Base-by-base conservation (phyloP, 2,329 filamentous ascomycete species). In the Calonectria naviculata region DNA sequence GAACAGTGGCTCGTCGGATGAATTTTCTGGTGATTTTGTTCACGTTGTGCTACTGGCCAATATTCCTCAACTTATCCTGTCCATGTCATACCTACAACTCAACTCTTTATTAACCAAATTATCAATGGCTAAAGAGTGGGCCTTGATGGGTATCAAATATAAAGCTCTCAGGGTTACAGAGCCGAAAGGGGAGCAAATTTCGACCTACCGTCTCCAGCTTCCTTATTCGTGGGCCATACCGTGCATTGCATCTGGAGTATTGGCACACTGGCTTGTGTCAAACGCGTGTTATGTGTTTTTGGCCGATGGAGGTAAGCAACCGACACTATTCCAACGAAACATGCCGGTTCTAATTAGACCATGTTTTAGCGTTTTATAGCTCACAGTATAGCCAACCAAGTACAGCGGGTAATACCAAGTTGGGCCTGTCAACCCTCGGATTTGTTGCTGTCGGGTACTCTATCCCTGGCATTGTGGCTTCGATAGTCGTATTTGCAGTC, bases 231-330 rank as follows among this genome's bases (percentile, higher is more conserved):
- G 61, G 61, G 61, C 41, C 3, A 38, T 64, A 2, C 61, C 44
- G 24, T 64, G 61, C 31, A 64, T 49, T 8, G 29, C 29, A 12
- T 64, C 61, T 36, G 61, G 42, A 12, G 41, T 64, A 36, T 36
- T 64, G 15, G 9, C n/a, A 2, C 61, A 64, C 24, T 64, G 61
- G 44, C 44, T 64, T 12, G 61, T 47, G 1, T 64, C 61, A 46
- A 64, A 64, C 49, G 28, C 61, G 9, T 64, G 61, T 19, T 64
- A 64, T n/a, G 44, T 64, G 4, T 64, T 64, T 46, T 36, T 64
- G 44, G 61, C 61, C 1, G 44, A 64, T 6, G 61, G 61, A 36
- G 61, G 61, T 64, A 36, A 38, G 44, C 19, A 9, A 4, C 2
- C 8, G 6, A 5, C 8, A 15, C 21, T 41, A 13, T 17, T 41